Conservation (phyloP, 1,139 yeast genomes). For the Yarrowia galli region DNA sequence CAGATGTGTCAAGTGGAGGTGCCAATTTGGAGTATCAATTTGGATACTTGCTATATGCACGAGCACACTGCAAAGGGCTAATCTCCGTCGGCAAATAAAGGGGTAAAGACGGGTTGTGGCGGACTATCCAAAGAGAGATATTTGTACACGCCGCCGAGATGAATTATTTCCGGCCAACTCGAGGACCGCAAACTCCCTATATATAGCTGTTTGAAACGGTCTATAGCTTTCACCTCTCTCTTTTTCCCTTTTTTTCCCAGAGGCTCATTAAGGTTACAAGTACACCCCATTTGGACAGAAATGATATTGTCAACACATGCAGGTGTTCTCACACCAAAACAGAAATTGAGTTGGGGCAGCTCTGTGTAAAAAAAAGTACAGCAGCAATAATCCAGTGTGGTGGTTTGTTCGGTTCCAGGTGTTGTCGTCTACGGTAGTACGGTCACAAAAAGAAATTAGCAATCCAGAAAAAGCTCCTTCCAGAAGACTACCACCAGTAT, state of each 20-base stretch:
- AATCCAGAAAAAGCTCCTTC: too few relatives aligned
- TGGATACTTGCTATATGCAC: conserved; percentile 36
- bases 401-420: too few relatives aligned
- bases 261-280: not conserved
- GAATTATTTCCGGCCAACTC: not conserved
- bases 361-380: not conserved
- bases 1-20: not conserved
- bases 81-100: conserved; percentile 3
- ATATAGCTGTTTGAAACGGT: not conserved
- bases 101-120: not conserved
- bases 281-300: conserved; percentile 29
- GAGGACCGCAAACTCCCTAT: not conserved
- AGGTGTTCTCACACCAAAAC: conserved; percentile 14
- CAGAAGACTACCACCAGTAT: too few relatives aligned
- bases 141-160: not conserved
- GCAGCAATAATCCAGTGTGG: too few relatives aligned
- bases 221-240: not conserved
- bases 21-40: conserved; percentile 2
- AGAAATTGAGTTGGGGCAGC: conserved; percentile 33
- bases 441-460: too few relatives aligned
- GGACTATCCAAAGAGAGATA: not conserved
- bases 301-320: conserved; percentile 27
- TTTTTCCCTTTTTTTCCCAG: too few relatives aligned
- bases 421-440: too few relatives aligned
- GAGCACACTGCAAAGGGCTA: not conserved